These are phyloP conservation scores for Cutaneotrichosporon spelunceum DNA, from an alignment of 1,284 basidiomycete genomes.

Conservation along the genomic window DNA sequence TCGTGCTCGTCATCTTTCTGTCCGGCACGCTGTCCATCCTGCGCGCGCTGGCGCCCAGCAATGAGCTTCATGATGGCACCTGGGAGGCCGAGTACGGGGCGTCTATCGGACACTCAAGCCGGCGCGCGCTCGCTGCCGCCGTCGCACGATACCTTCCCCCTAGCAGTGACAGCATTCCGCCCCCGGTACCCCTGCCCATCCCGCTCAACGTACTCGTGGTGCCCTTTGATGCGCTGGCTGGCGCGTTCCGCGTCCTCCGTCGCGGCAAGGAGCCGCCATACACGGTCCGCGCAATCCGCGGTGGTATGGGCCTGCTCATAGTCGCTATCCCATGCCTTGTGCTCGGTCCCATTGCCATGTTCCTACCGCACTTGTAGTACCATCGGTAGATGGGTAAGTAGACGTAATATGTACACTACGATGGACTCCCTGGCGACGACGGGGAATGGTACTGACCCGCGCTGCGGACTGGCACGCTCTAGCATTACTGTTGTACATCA, in stretches of 20 bases:
- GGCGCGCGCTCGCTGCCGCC: slow-evolving; percentile 22
- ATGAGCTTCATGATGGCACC: slow-evolving; percentile 25
- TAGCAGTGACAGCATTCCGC: slow-evolving; percentile 15
- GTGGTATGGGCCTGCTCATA: slow-evolving; percentile 22
- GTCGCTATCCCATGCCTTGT: slow-evolving; percentile 19
- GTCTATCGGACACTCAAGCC: slow-evolving; percentile 15
- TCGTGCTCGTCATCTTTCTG: slow-evolving; percentile 23
- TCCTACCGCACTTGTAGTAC: slow-evolving; percentile 6
- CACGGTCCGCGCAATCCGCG: slow-evolving; percentile 17
- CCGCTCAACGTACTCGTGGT: slow-evolving; percentile 29
- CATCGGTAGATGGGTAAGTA: neutral
- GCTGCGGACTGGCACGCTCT: neutral
- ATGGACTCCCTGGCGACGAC: neutral
- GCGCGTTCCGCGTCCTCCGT: slow-evolving; percentile 9
- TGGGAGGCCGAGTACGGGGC: slow-evolving; percentile 29
- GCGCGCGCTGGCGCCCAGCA: slow-evolving; percentile 23
- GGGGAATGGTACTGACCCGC: too few species aligned
- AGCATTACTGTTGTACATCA: neutral
- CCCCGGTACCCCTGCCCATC: slow-evolving; percentile 18
- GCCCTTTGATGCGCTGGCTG: slow-evolving; percentile 23
- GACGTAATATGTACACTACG: neutral
- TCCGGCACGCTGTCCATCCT: slow-evolving; percentile 20
- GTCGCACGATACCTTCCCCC: slow-evolving; percentile 24
- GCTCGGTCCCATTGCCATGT: slow-evolving; percentile 16
- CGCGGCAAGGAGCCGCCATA: slow-evolving; percentile 15